A percentile compares a stretch with the other conserved stretches of the same genome.
These are phyloP conservation scores for Protomyces gravidus DNA, from an alignment of 1,139 yeast genomes.

Conservation along the genomic window DNA sequence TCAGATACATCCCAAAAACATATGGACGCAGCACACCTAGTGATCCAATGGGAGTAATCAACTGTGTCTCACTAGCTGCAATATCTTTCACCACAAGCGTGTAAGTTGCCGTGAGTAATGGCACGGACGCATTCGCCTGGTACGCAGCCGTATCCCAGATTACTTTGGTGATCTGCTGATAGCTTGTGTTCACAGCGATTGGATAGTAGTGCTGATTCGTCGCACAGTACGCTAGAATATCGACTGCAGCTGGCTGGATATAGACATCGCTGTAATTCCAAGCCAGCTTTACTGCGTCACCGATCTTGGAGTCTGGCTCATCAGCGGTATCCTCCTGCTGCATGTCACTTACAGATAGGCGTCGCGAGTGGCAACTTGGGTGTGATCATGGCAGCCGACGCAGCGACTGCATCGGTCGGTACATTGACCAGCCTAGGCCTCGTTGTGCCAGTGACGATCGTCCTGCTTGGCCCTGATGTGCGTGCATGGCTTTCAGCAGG, in stretches of 20 bases:
- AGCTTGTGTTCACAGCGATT: conserved; percentile 37
- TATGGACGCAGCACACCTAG: not conserved
- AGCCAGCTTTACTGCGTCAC: conserved; percentile 44
- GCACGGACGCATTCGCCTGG: conserved; percentile 38
- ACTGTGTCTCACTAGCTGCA: not conserved
- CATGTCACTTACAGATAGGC: not conserved
- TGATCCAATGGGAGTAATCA: not conserved
- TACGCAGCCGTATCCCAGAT: conserved; percentile 44
- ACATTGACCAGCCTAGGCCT: not conserved
- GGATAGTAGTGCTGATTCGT: conserved; percentile 42
- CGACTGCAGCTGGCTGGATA: conserved; percentile 42
- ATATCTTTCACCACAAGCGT: not conserved
- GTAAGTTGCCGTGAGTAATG: conserved; percentile 37
- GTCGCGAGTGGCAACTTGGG: not conserved
- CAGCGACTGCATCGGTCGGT: not conserved
- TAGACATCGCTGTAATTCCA: conserved; percentile 44
- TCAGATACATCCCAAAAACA: not conserved
- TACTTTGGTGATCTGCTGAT: conserved; percentile 38
- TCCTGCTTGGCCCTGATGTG: not conserved
- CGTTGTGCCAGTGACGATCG: no score
- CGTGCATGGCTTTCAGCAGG: no score
- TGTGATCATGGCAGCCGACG: not conserved
- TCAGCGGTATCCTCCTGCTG: no score
- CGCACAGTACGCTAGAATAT: conserved; percentile 44
- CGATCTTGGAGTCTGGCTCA: conserved; percentile 43